Evolutionary conservation across 805 yeast genomes (phyloP).

Genomic region (Saturnispora mendoncae): DNA sequence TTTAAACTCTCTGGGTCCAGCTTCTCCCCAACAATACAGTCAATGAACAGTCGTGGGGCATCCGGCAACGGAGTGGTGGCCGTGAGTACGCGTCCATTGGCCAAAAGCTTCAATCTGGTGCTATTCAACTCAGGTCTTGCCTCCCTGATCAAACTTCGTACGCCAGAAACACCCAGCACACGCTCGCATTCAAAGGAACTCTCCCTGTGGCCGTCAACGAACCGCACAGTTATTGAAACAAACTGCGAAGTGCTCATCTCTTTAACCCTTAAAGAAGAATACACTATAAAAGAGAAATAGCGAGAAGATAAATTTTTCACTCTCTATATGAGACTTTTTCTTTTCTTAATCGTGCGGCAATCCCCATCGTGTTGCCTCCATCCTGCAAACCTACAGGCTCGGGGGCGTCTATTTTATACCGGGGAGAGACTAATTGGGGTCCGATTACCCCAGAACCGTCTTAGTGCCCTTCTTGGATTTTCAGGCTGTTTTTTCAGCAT

Average conservation of each 20-base stretch:
- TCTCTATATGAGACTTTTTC: conserved; percentile 12
- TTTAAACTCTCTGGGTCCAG: conserved; percentile 45
- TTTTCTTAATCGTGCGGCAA: conserved; percentile 51
- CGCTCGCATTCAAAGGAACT: conserved; percentile 28
- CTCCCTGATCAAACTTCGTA: conserved; percentile 37
- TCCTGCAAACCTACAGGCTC: conserved; percentile 1
- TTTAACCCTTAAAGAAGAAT: too few relatives aligned
- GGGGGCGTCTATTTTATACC: conserved; percentile 21
- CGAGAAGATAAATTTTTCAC: not conserved
- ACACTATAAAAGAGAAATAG: not conserved
- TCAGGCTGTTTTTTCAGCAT: conserved; percentile 11
- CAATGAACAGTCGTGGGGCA: conserved; percentile 55
- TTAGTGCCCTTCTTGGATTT: conserved; percentile 49
- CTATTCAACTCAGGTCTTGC: conserved; percentile 23
- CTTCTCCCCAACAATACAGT: conserved; percentile 70
- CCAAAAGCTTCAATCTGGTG: conserved; percentile 54
- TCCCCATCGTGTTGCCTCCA: conserved; percentile 64
- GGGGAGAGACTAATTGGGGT: conserved; percentile 46
- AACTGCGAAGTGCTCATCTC: not conserved
- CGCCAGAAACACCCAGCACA: not conserved
- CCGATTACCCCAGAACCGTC: conserved; percentile 42
- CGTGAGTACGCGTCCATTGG: conserved; percentile 54
- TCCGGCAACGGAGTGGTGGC: conserved; percentile 20
- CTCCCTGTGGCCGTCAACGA: conserved; percentile 39
- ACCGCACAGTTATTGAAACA: conserved; percentile 30